A percentile compares a stretch with the other conserved stretches of the same genome.
phyloP scores from a whole-genome alignment of 176 grass and related monocot species.

The Eragrostis nindensis region DNA sequence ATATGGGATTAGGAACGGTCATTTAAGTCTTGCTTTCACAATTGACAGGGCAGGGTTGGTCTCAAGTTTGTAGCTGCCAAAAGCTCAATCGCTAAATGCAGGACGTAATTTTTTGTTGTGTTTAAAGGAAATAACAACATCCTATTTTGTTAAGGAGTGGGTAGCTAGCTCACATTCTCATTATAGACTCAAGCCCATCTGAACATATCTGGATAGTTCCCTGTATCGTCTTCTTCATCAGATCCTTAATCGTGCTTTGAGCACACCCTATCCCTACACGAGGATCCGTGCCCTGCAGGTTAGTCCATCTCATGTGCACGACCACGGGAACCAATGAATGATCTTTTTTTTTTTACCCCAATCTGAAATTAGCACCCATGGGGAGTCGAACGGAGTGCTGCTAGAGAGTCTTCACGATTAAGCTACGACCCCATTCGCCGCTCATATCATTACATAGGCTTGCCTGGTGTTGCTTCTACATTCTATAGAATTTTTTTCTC shows the following conservation, averaged over 20 bases:
- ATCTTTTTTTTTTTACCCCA: no score
- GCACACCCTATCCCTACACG: no score
- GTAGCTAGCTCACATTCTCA: background rate
- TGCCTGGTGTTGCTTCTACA: background rate
- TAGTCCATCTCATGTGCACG: no score
- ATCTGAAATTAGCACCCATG: no score
- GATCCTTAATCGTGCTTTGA: no score
- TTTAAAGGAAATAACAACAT: background rate
- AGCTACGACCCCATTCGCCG: no score
- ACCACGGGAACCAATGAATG: no score
- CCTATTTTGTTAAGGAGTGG: conserved; percentile 6
- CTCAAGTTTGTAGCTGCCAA: conserved; percentile 1
- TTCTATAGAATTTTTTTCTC: background rate
- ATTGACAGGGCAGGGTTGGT: background rate
- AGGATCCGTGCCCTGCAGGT: no score
- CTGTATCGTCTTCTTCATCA: no score
- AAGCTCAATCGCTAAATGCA: background rate
- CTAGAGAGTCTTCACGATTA: no score
- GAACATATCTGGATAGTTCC: conserved; percentile 7
- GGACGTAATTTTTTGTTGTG: background rate
- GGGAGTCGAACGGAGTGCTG: no score
- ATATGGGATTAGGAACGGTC: background rate
- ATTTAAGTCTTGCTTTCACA: conserved; percentile 24
- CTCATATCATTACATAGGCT: conserved; percentile 9
- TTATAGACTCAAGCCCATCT: background rate